Base-by-base conservation (phyloP, 2,329 filamentous ascomycete species). In the Claviceps humidiphila region DNA sequence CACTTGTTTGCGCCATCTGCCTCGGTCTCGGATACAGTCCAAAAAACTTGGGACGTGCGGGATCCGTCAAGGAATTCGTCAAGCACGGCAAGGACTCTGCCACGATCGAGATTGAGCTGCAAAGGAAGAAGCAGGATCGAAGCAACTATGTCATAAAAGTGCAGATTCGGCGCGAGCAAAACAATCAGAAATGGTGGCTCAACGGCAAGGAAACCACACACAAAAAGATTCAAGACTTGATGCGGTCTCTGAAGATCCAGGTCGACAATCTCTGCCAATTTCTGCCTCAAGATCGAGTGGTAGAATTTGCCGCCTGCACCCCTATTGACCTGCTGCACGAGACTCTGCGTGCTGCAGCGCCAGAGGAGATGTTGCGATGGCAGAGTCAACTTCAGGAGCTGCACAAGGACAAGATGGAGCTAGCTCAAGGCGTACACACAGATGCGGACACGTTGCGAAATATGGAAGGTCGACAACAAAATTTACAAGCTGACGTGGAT, bases 201-300 rank as follows among this genome's bases (percentile, higher is more conserved):
- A 84, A 96, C 63, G 83, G 82, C 42, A 78, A 74, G 56, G 75
- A 77, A 52, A 68, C 74, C 5, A 74, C 75, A 1, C 78, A 82
- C 56, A 85, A 83, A 60, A 74, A 74, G 3, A 76, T 97, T 6
- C 75, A 85, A 59, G 69, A 74, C 9, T 71, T 95, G 48, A 85
- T 84, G 55, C 78, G 74, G 54, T 76, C 75, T 9, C 82, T 95
- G 61, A 85, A 85, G 48, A 97, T 98, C 50, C 93, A 98, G 67
- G 88, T 97, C 57, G 93, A 98, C 71, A 98, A 98, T 60, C 75
- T 98, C 2, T 98, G 93, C 66, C 93, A 98, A 65, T 98, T 98
- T 61, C 72, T 98, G 45, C 93, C 93, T 0, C 93, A 98, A 66
- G 93, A 98, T 64, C 86, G 90, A 59, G 93, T 98, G 1, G 88